Evolutionary conservation across 2,329 filamentous ascomycete genomes (phyloP).

Genomic region (Colletotrichum orchidophilum): DNA sequence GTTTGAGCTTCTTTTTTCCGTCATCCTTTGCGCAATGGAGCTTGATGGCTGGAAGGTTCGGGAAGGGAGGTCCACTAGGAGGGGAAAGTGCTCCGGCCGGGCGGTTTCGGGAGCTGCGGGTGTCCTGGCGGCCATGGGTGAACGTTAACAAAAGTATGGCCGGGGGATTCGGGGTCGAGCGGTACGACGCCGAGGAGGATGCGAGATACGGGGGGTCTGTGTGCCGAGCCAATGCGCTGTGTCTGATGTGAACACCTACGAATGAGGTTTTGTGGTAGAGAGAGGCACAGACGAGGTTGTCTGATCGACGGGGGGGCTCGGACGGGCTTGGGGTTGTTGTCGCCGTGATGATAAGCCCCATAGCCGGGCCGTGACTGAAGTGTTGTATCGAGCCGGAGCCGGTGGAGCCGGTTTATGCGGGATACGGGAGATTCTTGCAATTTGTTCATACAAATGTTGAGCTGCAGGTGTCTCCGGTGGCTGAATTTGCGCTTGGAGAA

Average conservation of each 20-base stretch:
- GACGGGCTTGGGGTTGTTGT: neutral
- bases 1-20: conserved; percentile 19
- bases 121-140: neutral
- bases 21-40: neutral
- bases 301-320: neutral
- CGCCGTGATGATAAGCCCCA: neutral
- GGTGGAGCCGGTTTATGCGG: neutral
- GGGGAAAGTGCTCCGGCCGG: neutral
- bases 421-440: neutral
- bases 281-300: neutral
- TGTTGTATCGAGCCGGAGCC: neutral
- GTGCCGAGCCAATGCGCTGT: neutral
- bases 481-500: neutral
- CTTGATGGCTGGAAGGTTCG: conserved; percentile 8
- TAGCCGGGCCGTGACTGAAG: neutral
- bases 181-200: conserved; percentile 6
- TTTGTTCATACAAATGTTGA: neutral
- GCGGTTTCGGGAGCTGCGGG: neutral
- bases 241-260: neutral
- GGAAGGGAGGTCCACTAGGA: neutral
- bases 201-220: neutral
- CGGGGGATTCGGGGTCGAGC: neutral
- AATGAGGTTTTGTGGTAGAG: neutral
- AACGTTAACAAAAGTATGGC: neutral
- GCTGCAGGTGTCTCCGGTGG: neutral